Evolutionary conservation across 108 stramenopile genomes (phyloP).

Genomic region (Cyclotella cryptica): DNA sequence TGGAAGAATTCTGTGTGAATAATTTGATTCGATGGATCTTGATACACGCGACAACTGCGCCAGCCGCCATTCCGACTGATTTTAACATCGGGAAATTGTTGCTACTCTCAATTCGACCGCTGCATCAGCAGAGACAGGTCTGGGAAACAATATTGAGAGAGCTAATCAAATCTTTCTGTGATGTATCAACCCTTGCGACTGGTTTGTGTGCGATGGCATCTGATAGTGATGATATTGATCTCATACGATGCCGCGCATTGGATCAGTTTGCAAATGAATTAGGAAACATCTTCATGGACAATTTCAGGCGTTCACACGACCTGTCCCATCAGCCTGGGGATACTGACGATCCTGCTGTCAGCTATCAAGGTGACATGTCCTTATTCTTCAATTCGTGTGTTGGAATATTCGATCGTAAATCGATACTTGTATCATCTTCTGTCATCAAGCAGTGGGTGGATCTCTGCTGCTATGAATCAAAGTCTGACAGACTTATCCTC

Average conservation of each 20-base stretch:
- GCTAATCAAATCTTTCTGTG: slow-evolving; percentile 66
- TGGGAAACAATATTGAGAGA: slow-evolving; percentile 76
- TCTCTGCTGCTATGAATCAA: slow-evolving; percentile 41
- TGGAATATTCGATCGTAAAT: slow-evolving; percentile 39
- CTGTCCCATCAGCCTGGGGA: slow-evolving; percentile 32
- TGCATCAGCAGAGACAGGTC: slow-evolving; percentile 42
- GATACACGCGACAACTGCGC: slow-evolving; percentile 59
- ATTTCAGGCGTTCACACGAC: slow-evolving; percentile 37
- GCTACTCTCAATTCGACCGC: slow-evolving; percentile 38
- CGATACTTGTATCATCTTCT: slow-evolving; percentile 41
- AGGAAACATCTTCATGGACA: slow-evolving; percentile 16
- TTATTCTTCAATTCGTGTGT: slow-evolving; percentile 60
- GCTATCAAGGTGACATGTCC: slow-evolving; percentile 34
- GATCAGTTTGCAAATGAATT: slow-evolving; percentile 64
- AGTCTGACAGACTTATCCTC: slow-evolving; percentile 3
- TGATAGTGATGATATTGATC: slow-evolving; percentile 24
- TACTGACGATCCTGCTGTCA: slow-evolving; percentile 8
- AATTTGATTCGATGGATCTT: slow-evolving; percentile 79
- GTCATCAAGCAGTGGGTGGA: slow-evolving; percentile 58
- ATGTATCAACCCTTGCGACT: slow-evolving; percentile 50
- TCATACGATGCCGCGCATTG: slow-evolving; percentile 52
- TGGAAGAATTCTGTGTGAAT: slow-evolving; percentile 74
- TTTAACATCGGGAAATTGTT: slow-evolving; percentile 57
- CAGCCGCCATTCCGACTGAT: slow-evolving; percentile 37
- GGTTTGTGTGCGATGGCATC: slow-evolving; percentile 46